Conservation (phyloP, 805 yeast genomes). For the Komagataella phaffii region DNA sequence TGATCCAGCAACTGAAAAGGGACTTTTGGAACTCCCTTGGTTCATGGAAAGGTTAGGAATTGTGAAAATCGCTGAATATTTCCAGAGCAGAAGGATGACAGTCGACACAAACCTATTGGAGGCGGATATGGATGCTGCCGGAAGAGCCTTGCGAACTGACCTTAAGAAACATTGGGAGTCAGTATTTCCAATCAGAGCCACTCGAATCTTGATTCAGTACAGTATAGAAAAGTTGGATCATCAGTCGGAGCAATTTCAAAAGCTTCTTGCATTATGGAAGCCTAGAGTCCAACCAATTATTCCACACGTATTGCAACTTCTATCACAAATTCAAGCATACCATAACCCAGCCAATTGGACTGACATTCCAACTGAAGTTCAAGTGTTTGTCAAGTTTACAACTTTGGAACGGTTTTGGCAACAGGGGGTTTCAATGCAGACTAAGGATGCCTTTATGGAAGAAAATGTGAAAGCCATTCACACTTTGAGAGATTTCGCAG, state of each 20-base stretch:
- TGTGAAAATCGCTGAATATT: conserved; percentile 85
- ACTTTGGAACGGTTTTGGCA: conserved; percentile 97
- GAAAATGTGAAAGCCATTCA: conserved; percentile 91
- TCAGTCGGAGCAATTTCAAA: conserved; percentile 58
- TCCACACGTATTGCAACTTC: conserved; percentile 78
- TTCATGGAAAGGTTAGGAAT: conserved; percentile 96
- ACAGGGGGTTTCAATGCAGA: conserved; percentile 89
- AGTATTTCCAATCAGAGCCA: conserved; percentile 89
- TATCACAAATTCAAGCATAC: conserved; percentile 86
- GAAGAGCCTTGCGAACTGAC: conserved; percentile 59
- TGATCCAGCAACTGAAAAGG: conserved; percentile 80
- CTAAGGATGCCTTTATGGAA: conserved; percentile 86
- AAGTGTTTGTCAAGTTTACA: conserved; percentile 79
- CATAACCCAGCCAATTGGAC: conserved; percentile 91
- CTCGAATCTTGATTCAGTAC: conserved; percentile 88
- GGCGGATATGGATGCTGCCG: conserved; percentile 84
- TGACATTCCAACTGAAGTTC: conserved; percentile 78
- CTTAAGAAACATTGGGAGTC: conserved; percentile 88
- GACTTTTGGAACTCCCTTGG: conserved; percentile 85
- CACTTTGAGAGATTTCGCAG: conserved; percentile 92
- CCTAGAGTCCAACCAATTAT: conserved; percentile 87
- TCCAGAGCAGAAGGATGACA: conserved; percentile 68
- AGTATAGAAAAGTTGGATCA: conserved; percentile 85
- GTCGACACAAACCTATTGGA: conserved; percentile 62
- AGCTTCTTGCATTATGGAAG: conserved; percentile 70